Conservation (phyloP, 2,329 filamentous ascomycete genomes). For the Pestalotiopsis sp. region DNA sequence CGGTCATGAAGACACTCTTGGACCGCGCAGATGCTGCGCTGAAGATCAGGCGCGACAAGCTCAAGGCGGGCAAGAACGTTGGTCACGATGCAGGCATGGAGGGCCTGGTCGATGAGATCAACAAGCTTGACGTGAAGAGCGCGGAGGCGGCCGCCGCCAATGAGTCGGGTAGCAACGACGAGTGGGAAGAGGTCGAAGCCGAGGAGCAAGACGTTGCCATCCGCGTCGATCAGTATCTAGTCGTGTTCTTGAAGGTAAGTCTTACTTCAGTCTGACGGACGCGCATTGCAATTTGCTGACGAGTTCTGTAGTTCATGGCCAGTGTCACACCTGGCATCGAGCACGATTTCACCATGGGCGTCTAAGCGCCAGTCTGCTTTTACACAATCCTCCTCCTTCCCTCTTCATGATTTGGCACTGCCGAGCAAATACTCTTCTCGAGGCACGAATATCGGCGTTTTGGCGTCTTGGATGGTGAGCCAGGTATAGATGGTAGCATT, state of each 20-base stretch:
- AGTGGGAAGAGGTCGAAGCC: conserved; percentile 69
- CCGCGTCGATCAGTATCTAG: conserved; percentile 84
- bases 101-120: conserved; percentile 81
- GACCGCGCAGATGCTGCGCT: conserved; percentile 93
- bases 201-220: conserved; percentile 78
- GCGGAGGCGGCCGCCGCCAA: conserved; percentile 47
- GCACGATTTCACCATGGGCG: conserved; percentile 96
- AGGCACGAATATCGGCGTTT: background rate
- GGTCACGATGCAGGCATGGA: conserved; percentile 69
- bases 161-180: conserved; percentile 55
- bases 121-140: conserved; percentile 61
- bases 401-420: background rate
- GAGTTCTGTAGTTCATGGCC: conserved; percentile 65
- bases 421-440: background rate
- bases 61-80: conserved; percentile 61
- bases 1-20: conserved; percentile 96
- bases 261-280: background rate
- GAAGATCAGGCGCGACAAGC: conserved; percentile 83
- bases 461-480: background rate
- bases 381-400: background rate
- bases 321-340: conserved; percentile 96
- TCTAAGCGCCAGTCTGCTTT: conserved; percentile 52
- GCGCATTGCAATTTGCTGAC: conserved; percentile 26
- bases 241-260: conserved; percentile 81
- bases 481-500: background rate